phyloP scores from a whole-genome alignment of 176 grass and related monocot species.

The Zoysia pacifica region DNA sequence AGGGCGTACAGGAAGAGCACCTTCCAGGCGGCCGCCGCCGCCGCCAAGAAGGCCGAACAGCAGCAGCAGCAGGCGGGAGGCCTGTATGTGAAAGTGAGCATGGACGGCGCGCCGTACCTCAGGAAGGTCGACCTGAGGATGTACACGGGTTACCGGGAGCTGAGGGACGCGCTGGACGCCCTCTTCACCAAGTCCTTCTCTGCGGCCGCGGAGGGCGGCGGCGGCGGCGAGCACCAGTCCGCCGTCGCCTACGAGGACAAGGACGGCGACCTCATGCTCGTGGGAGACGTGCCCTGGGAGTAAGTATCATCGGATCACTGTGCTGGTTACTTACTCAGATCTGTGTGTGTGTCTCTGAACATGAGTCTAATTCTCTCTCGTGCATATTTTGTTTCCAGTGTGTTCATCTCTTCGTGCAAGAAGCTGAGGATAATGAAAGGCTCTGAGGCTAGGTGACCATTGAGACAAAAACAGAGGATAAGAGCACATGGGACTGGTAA shows the following conservation, averaged over 20 bases:
- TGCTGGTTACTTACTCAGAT: not conserved
- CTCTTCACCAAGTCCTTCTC: slow-evolving; percentile 79
- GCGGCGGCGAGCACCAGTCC: slow-evolving; percentile 16
- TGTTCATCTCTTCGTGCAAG: slow-evolving; percentile 93
- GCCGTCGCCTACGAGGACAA: slow-evolving; percentile 85
- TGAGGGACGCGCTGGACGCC: slow-evolving; percentile 58
- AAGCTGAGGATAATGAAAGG: slow-evolving; percentile 90
- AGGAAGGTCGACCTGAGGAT: slow-evolving; percentile 86
- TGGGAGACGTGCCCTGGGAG: slow-evolving; percentile 93
- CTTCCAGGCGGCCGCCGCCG: slow-evolving; percentile 36
- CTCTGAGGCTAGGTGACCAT: slow-evolving; percentile 61
- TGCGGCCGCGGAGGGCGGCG: not conserved
- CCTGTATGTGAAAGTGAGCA: slow-evolving; percentile 85
- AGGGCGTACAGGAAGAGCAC: slow-evolving; percentile 74
- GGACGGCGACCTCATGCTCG: slow-evolving; percentile 90
- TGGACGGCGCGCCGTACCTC: slow-evolving; percentile 90
- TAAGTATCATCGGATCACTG: slow-evolving; percentile 46
- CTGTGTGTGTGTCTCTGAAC: not conserved
- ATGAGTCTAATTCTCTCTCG: not conserved
- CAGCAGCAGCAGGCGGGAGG: slow-evolving; percentile 50
- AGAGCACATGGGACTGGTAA: not conserved
- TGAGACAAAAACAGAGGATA: slow-evolving; percentile 12
- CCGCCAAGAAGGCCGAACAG: slow-evolving; percentile 46
- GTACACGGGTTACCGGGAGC: slow-evolving; percentile 76
- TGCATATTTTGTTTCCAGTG: slow-evolving; percentile 41